Base-by-base conservation (phyloP, 768 basidiomycete genomes). In the Astraeus odoratus region DNA sequence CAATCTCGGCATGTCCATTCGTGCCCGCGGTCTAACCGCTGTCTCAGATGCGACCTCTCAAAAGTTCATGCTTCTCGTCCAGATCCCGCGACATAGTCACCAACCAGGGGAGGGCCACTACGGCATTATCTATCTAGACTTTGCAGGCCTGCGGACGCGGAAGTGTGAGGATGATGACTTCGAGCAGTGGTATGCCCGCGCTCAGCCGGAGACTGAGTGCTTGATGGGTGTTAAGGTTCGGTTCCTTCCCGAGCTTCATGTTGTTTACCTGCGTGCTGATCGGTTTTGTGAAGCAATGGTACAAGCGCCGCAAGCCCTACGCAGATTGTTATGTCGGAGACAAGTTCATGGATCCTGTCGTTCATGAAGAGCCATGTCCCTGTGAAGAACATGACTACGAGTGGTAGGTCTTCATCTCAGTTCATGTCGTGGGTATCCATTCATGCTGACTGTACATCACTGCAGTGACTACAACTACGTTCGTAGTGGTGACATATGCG, bases 11-110 rank as follows among this genome's bases (percentile, higher is more conserved):
- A 61, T 87, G 47, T 81, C 69, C 23, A 50, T 97, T 4, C 81
- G 84, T 18, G 82, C 89, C 0, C 74, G 79, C 7, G 80, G 80
- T 0, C 69, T 99, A n/a, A 81, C 86, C 33, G 96, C 92, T 3
- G 76, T 97, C 5, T 89, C 91, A 0, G 96, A 99, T 54, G 91
- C 91, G 10, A 97, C 96, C 0, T 94, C 91, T 0, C 95, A 96
- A 60, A 97, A 95, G 65, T 97, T 98, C 70, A 59, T 98, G 8
- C 72, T 99, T 7, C 73, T 96, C 20, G 96, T 86, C 4, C 82
- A 85, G 48, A 72, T 92, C 10, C 68, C 78, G 2, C 77, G 81
- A 18, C 64, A 72, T 10, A 81, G 88, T 42, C 70, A 77, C 53
- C 68, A 61, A 23, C 58, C 64, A n/a, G 67, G 66, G 0, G 59